These are phyloP conservation scores for Alternaria postmessia DNA, from an alignment of 2,329 filamentous ascomycete species.

Conservation along the genomic window DNA sequence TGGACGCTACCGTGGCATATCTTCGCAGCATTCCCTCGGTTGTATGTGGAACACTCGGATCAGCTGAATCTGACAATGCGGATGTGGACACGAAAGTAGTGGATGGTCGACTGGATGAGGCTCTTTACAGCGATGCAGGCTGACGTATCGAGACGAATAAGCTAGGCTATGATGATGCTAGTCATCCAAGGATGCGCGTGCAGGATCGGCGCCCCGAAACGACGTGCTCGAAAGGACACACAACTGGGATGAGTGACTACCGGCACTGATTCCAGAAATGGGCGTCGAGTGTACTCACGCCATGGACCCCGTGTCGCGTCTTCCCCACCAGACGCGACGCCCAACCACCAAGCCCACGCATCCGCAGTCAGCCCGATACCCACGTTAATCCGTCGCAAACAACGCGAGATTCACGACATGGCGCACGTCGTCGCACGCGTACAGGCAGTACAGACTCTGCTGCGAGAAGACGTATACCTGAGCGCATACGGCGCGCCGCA, in stretches of 20 bases:
- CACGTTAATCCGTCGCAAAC: not conserved
- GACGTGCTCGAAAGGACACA: not conserved
- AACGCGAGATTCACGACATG: not conserved
- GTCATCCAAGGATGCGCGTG: not conserved
- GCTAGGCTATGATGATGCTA: not conserved
- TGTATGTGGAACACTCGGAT: not conserved
- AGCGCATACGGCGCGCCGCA: slow-evolving; percentile 3
- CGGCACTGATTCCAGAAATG: not conserved
- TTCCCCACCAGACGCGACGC: slow-evolving; percentile 7
- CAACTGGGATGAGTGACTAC: slow-evolving; percentile 5
- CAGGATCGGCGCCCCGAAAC: not conserved
- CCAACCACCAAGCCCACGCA: not conserved
- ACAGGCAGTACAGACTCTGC: slow-evolving; percentile 8
- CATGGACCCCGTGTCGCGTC: slow-evolving; percentile 23
- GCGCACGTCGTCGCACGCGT: slow-evolving; percentile 6
- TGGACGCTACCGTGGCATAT: slow-evolving; percentile 46
- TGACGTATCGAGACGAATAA: not conserved
- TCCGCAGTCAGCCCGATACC: not conserved
- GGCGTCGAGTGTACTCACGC: slow-evolving; percentile 5
- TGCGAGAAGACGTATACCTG: slow-evolving; percentile 14
- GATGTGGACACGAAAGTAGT: not conserved
- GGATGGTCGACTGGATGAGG: slow-evolving; percentile 3
- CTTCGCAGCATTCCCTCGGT: slow-evolving; percentile 37
- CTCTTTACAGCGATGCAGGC: not conserved
- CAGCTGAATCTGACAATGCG: not conserved